Base-by-base conservation (phyloP, 441 rosid species). In the Geranium incanum region DNA sequence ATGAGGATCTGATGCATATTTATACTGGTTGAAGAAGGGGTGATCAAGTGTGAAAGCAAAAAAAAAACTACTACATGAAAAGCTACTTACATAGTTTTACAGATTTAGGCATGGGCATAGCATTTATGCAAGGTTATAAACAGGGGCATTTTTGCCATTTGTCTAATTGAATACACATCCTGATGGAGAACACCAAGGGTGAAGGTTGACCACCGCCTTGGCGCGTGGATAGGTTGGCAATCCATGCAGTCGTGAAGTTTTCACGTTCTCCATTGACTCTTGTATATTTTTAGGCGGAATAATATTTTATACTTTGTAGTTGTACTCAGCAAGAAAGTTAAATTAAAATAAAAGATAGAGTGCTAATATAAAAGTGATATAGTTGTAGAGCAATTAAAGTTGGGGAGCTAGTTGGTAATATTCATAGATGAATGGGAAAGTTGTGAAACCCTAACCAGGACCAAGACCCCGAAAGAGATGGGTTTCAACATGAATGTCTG, bases 211-310 rank as follows among this genome's bases (percentile, higher is more conserved):
- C 87, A 80, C 88, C 85, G 85, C 85, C 84, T 71, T 23, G 86
- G 88, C 86, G 88, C 84, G 90, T 87, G 83, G 62, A 77, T 81
- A 72, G 80, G 89, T 86, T 83, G 90, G 79, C 89, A 81, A 55
- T 78, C 81, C 78, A 82, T 79, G 83, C 79, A 78, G 1, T 74
- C 60, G 74, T 76, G 69, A 67, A 76, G 72, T 59, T 65, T 77
- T 75, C 90, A 80, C 84, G 87, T 81, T 88, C 82, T 75, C 67
- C 77, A 75, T 84, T 81, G 88, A 86, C 88, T 77, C 75, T 77
- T 68, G 50, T 50, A 62, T 55, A 3, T 12, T n/a, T 55, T 16
- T 55, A 13, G 21, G 15, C 16, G 62, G 19, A 7, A 55, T 15
- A 55, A 15, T 55, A 55, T n/a, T 13, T 3, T 52, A 48, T 11